These are phyloP conservation scores for Dryadomyces quercivorus DNA, from an alignment of 2,329 filamentous ascomycete genomes.

Conservation along the genomic window DNA sequence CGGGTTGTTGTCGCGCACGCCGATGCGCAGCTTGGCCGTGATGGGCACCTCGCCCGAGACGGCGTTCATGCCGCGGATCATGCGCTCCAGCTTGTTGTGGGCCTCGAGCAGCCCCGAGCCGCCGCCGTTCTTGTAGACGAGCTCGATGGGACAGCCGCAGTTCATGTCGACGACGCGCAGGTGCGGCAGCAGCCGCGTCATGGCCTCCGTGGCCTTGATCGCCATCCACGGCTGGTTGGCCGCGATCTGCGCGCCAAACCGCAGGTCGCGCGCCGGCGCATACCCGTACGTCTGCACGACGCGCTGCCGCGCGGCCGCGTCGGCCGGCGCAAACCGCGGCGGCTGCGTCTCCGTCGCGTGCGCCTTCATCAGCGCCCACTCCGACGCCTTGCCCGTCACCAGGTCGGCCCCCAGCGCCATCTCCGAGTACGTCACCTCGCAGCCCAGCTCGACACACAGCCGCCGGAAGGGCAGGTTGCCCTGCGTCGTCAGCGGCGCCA, in stretches of 20 bases:
- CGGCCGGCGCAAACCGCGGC: conserved; percentile 48
- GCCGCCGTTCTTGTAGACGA: conserved; percentile 77
- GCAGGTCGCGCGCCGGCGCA: conserved; percentile 69
- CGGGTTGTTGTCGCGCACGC: conserved; percentile 62
- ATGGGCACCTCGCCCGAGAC: conserved; percentile 86
- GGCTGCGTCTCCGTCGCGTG: conserved; percentile 71
- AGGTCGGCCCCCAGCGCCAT: conserved; percentile 92
- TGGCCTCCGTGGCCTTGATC: conserved; percentile 73
- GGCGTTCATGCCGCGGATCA: conserved; percentile 89
- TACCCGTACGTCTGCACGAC: conserved; percentile 43
- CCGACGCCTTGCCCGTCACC: conserved; percentile 76
- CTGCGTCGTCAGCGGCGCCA: conserved; percentile 94
- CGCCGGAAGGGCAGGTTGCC: conserved; percentile 91
- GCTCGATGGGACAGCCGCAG: conserved; percentile 93
- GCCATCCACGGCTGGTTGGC: conserved; percentile 87
- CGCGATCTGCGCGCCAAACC: conserved; percentile 86
- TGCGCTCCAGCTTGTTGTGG: conserved; percentile 81
- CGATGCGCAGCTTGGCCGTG: conserved; percentile 89
- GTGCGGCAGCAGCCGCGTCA: conserved; percentile 66
- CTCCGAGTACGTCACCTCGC: conserved; percentile 91
- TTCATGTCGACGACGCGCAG: conserved; percentile 90
- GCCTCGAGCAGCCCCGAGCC: conserved; percentile 88
- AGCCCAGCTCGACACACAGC: conserved; percentile 78
- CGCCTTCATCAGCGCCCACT: conserved; percentile 92
- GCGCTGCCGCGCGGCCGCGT: conserved; percentile 20